A percentile compares a stretch with the other conserved stretches of the same genome.
These are phyloP conservation scores for Citrus australasica DNA, from an alignment of 345 rosid genomes.

Conservation along the genomic window DNA sequence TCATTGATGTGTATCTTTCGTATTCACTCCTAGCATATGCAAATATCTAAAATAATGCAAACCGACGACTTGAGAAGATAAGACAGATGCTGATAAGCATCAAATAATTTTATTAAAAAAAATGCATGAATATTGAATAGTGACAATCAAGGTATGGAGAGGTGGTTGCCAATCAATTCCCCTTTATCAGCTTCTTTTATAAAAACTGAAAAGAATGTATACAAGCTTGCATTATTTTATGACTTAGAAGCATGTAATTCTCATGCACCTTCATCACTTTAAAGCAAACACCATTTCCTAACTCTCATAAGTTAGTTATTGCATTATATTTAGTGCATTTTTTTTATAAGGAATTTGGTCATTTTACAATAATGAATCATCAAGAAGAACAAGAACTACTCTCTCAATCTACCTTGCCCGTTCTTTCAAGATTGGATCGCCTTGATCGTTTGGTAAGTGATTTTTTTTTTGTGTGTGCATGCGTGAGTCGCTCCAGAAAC, in stretches of 20 bases:
- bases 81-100: background rate
- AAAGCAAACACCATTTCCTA: background rate
- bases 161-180: slow-evolving; percentile 14
- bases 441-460: slow-evolving; percentile 34
- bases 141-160: slow-evolving; percentile 22
- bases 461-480: no score
- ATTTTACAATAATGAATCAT: slow-evolving; percentile 12
- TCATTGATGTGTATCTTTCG: background rate
- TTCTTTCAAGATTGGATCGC: slow-evolving; percentile 36
- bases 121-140: background rate
- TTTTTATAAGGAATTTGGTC: background rate
- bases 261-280: background rate
- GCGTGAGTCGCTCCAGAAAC: no score
- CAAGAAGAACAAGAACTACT: slow-evolving; percentile 1
- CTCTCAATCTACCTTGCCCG: slow-evolving; percentile 15
- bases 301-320: background rate
- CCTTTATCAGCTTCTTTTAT: background rate
- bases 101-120: no score
- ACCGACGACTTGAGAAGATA: background rate
- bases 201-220: background rate
- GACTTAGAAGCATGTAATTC: slow-evolving; percentile 5
- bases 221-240: background rate
- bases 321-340: background rate
- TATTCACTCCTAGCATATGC: background rate
- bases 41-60: background rate